Evolutionary conservation across 768 basidiomycete genomes (phyloP).

Genomic region (Gloeophyllum trabeum): DNA sequence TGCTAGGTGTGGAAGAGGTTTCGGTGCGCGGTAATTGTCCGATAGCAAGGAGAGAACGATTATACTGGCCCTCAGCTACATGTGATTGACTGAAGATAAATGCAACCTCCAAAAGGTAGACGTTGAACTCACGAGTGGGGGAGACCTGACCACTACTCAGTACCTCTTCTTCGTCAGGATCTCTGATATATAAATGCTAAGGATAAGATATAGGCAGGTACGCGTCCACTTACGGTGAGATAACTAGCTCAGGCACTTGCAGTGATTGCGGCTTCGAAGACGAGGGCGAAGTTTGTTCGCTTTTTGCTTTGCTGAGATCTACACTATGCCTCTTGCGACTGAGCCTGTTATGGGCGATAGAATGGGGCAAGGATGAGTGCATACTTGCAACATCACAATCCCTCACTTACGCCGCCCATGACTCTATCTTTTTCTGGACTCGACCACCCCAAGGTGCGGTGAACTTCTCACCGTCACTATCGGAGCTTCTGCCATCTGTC

Average conservation of each 20-base stretch:
- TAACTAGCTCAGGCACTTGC: too few relatives aligned
- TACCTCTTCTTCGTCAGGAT: conserved; percentile 44
- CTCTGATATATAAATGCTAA: not conserved
- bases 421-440: conserved; percentile 35
- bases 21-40: conserved; percentile 8
- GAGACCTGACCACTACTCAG: conserved; percentile 73
- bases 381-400: too few relatives aligned
- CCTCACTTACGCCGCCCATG: conserved; percentile 35
- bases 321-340: conserved; percentile 24
- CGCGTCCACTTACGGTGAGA: too few relatives aligned
- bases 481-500: conserved; percentile 24
- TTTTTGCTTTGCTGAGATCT: conserved; percentile 18
- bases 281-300: too few relatives aligned
- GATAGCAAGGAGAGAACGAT: conserved; percentile 9
- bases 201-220: too few relatives aligned
- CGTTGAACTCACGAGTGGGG: conserved; percentile 50
- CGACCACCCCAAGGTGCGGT: conserved; percentile 27
- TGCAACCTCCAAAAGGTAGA: too few relatives aligned
- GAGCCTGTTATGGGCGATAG: too few relatives aligned
- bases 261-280: too few relatives aligned
- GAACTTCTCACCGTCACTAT: conserved; percentile 17
- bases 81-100: too few relatives aligned
- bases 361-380: too few relatives aligned
- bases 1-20: conserved; percentile 8
- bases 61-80: too few relatives aligned